phyloP scores from a whole-genome alignment of 306 rosid genomes.

The Pueraria montana region DNA sequence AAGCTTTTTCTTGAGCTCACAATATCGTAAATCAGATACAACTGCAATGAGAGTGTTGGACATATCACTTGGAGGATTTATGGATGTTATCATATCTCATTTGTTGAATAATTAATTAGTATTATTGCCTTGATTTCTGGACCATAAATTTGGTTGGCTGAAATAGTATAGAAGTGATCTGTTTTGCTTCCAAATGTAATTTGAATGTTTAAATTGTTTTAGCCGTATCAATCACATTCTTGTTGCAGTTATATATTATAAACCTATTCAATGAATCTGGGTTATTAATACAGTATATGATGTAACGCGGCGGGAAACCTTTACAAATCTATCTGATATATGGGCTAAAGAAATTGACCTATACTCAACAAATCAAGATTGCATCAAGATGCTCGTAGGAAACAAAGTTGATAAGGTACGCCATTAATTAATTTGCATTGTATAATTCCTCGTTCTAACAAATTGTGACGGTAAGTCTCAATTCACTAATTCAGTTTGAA shows the following conservation, averaged over 20 bases:
- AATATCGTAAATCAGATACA: neutral
- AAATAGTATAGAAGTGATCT: neutral
- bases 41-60: conserved; percentile 17
- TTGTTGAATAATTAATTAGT: neutral
- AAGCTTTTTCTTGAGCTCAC: neutral
- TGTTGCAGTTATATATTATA: conserved; percentile 25
- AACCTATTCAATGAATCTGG: conserved; percentile 34
- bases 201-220: neutral
- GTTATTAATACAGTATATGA: conserved; percentile 68
- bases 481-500: conserved; percentile 16
- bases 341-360: conserved; percentile 89
- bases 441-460: conserved; percentile 3
- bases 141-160: conserved; percentile 27
- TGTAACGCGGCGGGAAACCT: conserved; percentile 74
- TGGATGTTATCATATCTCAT: neutral
- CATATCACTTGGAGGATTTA: neutral
- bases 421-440: conserved; percentile 1
- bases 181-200: conserved; percentile 15
- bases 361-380: conserved; percentile 82
- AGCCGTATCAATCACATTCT: neutral
- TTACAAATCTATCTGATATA: conserved; percentile 83
- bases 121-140: neutral
- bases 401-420: conserved; percentile 82
- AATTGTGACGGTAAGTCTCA: neutral
- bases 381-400: conserved; percentile 88